Percentiles rank a stretch among this genome's conserved stretches.
Evolutionary conservation across 2,329 filamentous ascomycete genomes (phyloP).

Genomic region (Podosphaera fusca): DNA sequence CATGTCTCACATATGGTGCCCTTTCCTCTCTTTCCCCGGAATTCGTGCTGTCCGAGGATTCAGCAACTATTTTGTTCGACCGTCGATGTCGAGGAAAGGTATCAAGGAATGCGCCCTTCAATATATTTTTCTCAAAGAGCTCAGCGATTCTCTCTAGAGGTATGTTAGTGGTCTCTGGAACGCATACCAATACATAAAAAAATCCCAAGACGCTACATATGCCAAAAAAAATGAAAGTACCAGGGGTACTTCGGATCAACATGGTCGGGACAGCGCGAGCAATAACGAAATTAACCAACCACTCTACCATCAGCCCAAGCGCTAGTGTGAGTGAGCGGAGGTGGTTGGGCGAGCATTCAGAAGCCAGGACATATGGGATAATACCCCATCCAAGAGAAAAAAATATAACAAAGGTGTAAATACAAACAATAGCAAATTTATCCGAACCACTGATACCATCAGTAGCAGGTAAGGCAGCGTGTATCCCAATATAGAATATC

Average conservation of each 20-base stretch:
- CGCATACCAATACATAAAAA: background rate
- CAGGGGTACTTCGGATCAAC: constrained; percentile 11
- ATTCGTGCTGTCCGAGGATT: no score
- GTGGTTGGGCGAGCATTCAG: constrained; percentile 45
- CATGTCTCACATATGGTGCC: no score
- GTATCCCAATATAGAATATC: constrained; percentile 52
- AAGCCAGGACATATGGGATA: constrained; percentile 45
- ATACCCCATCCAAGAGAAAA: constrained; percentile 53
- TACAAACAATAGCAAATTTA: constrained; percentile 46
- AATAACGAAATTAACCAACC: constrained; percentile 54
- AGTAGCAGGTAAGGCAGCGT: constrained; percentile 32
- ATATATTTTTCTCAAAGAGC: background rate
- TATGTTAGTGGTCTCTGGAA: background rate
- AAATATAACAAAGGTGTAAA: constrained; percentile 48
- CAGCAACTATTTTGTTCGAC: background rate
- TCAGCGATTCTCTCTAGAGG: background rate
- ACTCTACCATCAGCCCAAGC: constrained; percentile 44
- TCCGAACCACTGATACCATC: constrained; percentile 37
- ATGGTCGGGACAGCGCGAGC: constrained; percentile 44
- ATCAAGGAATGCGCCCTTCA: background rate
- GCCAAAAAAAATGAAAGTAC: background rate
- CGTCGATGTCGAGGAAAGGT: background rate
- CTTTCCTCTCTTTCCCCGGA: no score
- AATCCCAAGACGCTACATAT: background rate
- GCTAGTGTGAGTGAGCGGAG: constrained; percentile 44